Base-by-base conservation (phyloP, 179 eudicot genomes). In the Nepenthes alata region DNA sequence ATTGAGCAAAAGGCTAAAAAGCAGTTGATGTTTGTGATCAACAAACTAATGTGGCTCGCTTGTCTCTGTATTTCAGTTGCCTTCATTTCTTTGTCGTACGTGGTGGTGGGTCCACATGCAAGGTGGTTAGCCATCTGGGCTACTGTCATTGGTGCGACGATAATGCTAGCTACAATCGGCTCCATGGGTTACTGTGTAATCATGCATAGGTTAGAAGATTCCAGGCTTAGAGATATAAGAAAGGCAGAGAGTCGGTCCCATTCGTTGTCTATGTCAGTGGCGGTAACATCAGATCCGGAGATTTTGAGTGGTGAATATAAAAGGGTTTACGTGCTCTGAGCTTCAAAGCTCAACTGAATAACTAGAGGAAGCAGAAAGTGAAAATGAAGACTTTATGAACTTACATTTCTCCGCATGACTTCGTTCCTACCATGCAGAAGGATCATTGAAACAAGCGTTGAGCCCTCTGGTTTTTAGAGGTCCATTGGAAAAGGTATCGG, bases 31-130 rank as follows among this genome's bases (percentile, higher is more conserved):
- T 87, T 85, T 74, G 88, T 85, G 53, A 90, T 90, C 53, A 90
- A 90, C 84, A 90, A 88, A 74, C 85, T 90, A 47, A 87, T 90
- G 97, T 90, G 97, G 97, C 57, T 76, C 63, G 97, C 97, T 59
- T 90, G 97, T 63, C 76, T 90, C 11, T 83, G 74, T 70, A 90
- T 90, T 65, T 87, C 97, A 5, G 63, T 87, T 8, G 80, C 95
- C 63, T 87, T 87, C 69, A 85, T 90, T 11, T 75, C 97, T 37
- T 82, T 90, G 35, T 74, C 88, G 6, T 90, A 85, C 62, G 79
- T 90, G 58, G 97, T 87, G 58, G 95, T 90, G 47, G 97, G 97
- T 9, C 61, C 60, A 0, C 79, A 78, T 25, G 81, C 72, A 13
- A 75, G 57, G 67, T 85, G 95, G 97, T 80, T 90, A 16, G 97